Base-by-base conservation (phyloP, 495 filamentous ascomycete genomes). In the Oidiodendron maius region DNA sequence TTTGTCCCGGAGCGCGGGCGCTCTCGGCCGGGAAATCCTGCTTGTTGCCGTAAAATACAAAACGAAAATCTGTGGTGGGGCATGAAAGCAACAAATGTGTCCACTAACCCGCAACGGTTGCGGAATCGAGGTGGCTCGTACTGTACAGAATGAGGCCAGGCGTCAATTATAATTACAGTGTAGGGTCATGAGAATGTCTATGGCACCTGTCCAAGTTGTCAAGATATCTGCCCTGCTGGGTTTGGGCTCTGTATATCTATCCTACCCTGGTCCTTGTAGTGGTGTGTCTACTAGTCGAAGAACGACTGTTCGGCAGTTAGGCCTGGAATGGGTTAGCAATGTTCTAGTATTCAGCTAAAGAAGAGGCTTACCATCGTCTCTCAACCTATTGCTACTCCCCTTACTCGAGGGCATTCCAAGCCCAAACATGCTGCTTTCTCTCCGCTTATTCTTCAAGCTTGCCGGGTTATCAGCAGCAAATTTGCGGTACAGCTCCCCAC, bases 351-450 rank as follows among this genome's bases (percentile, higher is more conserved):
- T 43, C 1, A 16, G 24, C 11, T 23, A 26, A 30, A 6, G 21
- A 13, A 5, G 4, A 12, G 32, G 37, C 58, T 56, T 48, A 61
- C 58, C 48, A 44, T 61, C 58, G 18, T 52, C 45, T 44, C 32
- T 51, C 43, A 47, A 32, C 20, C 44, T 54, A 20, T 40, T 51
- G 25, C 50, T 38, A 26, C 54, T 61, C 43, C 42, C 23, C 36
- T 51, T 54, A 6, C 48, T 52, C 12, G 52, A 30, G 22, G 40
- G 45, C 24, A 53, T 51, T 11, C 52, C 52, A 70, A 81, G 75
- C 23, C 76, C 70, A 41, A 81, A 67, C 61, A 81, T 72, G 20
- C 73, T 79, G 52, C 78, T 81, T 56, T 81, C 78, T 22, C 78
- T 64, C 57, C 76, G 65, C 59, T 78, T 77, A 6, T 70, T 63